These are phyloP conservation scores for Mentha longifolia DNA, from an alignment of 257 asterid species.

Conservation along the genomic window DNA sequence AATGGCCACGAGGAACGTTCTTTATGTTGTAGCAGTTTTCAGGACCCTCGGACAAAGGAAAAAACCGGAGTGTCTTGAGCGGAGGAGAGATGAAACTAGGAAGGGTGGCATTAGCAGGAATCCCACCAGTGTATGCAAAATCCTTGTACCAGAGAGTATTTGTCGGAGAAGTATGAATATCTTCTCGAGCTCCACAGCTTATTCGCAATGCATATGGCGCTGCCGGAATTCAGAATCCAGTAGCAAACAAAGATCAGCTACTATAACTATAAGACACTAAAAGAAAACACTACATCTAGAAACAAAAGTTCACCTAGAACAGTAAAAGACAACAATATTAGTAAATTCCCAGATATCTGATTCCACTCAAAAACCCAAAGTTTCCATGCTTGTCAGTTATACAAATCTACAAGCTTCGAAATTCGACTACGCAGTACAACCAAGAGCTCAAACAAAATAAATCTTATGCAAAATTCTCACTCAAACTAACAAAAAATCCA, in stretches of 20 bases:
- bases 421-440: conserved; percentile 2
- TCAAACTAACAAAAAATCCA: neutral
- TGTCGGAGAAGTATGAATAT: conserved; percentile 67
- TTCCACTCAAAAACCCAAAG: conserved; percentile 4
- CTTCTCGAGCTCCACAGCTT: conserved; percentile 92
- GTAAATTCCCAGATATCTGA: conserved; percentile 2
- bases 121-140: conserved; percentile 92
- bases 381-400: neutral
- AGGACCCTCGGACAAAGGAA: conserved; percentile 91
- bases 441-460: conserved; percentile 26
- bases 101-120: conserved; percentile 72
- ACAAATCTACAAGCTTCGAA: conserved; percentile 25
- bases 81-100: conserved; percentile 77
- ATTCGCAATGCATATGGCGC: conserved; percentile 92
- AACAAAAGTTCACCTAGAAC: neutral
- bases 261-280: conserved; percentile 14
- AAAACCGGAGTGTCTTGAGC: conserved; percentile 72
- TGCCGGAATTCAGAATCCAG: conserved; percentile 39
- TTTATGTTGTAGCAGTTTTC: conserved; percentile 91
- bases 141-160: conserved; percentile 89
- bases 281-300: neutral
- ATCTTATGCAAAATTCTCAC: conserved; percentile 10
- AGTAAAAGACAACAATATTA: conserved; percentile 15
- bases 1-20: conserved; percentile 88
- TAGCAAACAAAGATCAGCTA: conserved; percentile 12